phyloP scores from a whole-genome alignment of 352 stramenopile species.

The Pseudoperonospora humuli region DNA sequence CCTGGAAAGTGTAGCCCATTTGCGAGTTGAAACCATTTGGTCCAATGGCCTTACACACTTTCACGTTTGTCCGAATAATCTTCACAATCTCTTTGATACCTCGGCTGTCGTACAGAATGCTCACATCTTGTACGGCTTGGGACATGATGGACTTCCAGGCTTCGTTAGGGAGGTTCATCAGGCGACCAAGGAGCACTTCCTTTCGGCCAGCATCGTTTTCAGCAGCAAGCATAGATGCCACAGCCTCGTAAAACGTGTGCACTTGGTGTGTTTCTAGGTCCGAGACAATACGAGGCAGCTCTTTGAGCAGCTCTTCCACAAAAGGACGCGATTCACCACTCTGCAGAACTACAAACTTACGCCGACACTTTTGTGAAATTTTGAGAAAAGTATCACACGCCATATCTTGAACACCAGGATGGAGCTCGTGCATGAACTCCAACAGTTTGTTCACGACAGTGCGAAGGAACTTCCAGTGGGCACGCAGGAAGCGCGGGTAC shows the following conservation, averaged over 20 bases:
- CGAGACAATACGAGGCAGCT: constrained; percentile 92
- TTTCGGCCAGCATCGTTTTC: constrained; percentile 79
- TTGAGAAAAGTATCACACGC: constrained; percentile 99
- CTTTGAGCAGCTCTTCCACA: constrained; percentile 94
- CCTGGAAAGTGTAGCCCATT: constrained; percentile 96
- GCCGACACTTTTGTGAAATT: constrained; percentile 96
- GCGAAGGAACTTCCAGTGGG: constrained; percentile 99
- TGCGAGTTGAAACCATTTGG: constrained; percentile 95
- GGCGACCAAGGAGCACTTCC: constrained; percentile 83
- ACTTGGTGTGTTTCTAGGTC: constrained; percentile 98
- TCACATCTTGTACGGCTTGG: constrained; percentile 64
- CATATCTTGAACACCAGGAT: constrained; percentile 99
- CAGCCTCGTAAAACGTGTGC: constrained; percentile 98
- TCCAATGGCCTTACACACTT: constrained; percentile 92
- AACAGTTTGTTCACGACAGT: constrained; percentile 99
- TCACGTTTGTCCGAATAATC: constrained; percentile 97
- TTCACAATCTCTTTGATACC: constrained; percentile 93
- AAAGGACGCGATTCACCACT: constrained; percentile 90
- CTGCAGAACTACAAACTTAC: constrained; percentile 97
- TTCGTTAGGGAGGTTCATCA: constrained; percentile 96
- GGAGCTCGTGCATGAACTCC: constrained; percentile 99
- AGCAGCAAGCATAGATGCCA: constrained; percentile 85
- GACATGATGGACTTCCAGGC: constrained; percentile 85
- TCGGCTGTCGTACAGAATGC: constrained; percentile 66
- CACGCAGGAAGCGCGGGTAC: constrained; percentile 98